Percentiles rank a stretch among this genome's conserved stretches.
phyloP scores from a whole-genome alignment of 768 basidiomycete species.

The Harrya chromipes region DNA sequence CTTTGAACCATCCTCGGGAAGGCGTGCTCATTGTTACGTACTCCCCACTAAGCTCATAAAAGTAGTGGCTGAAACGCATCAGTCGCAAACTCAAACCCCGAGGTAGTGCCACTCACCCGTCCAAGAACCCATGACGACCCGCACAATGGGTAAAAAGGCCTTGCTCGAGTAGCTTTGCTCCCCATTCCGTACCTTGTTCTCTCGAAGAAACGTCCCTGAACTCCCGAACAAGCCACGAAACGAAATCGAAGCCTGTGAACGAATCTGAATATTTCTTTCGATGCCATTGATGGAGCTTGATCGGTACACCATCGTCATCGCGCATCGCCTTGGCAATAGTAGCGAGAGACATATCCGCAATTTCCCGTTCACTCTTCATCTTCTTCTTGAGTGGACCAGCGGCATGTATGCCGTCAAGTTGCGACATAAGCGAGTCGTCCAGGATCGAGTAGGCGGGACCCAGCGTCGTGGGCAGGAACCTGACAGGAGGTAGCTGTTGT shows the following conservation, averaged over 20 bases:
- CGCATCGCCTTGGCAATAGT: conserved; percentile 81
- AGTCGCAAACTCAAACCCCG: background rate
- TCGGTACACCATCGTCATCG: conserved; percentile 78
- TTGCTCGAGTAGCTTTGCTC: conserved; percentile 68
- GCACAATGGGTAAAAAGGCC: conserved; percentile 85
- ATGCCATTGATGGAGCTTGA: conserved; percentile 87
- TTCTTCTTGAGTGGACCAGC: conserved; percentile 75
- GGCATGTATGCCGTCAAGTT: conserved; percentile 78
- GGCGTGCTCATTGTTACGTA: conserved; percentile 70
- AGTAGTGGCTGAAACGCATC: conserved; percentile 65
- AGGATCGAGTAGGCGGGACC: conserved; percentile 76
- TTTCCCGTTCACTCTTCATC: conserved; percentile 72
- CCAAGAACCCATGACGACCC: conserved; percentile 77
- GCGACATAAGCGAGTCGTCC: conserved; percentile 75
- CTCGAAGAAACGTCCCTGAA: conserved; percentile 85
- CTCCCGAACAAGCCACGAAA: conserved; percentile 89
- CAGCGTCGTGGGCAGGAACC: conserved; percentile 82
- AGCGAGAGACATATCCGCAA: conserved; percentile 58
- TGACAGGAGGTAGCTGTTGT: conserved; percentile 54
- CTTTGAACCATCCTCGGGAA: conserved; percentile 62
- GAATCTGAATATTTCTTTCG: conserved; percentile 67
- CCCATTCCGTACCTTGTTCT: conserved; percentile 79
- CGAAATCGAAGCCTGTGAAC: conserved; percentile 87
- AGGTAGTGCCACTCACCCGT: conserved; percentile 57
- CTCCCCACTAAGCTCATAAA: conserved; percentile 79